Evolutionary conservation across 2,329 filamentous ascomycete species (phyloP), one percentile per base, ranked within the genome.

Genomic region (Albophoma yamanashiensis): DNA sequence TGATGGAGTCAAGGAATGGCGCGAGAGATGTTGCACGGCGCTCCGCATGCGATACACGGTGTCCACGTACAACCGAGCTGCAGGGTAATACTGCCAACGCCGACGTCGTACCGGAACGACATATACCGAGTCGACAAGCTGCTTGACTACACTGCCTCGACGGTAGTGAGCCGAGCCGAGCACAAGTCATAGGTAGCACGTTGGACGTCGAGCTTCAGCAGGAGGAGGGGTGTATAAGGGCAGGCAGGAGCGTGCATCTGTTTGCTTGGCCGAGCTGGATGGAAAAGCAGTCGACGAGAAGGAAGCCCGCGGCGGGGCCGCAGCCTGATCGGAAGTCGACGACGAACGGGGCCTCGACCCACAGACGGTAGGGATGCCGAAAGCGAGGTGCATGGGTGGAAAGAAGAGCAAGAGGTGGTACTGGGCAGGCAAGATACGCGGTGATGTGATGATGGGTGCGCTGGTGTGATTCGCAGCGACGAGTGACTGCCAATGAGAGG

Each of bases 61-160:
- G 67, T 62, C 64, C 62, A 61, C 64, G 69, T 70, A 64, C 61
- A 57, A 71, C 67, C 67, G 67, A 63, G 34, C 62, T 65, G 68
- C 59, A 59, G 58, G 57, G 76, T 78, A 67, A 73, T 73, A 79
- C 77, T 75, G 76, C 75, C 74, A 78, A 70, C 73, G 68, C 70
- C 70, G 68, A 68, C 65, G 78, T 80, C 64, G 69, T 69, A 80
- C 78, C 74, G 67, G 39, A 43, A 55, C 58, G 57, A 57, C 60
- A 61, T 58, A 60, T 59, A 59, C 61, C 47, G 53, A 60, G 31
- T 62, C 56, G 60, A 63, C 57, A 60, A 60, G 61, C 62, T 60
- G 57, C 45, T 56, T 45, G 43, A 59, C 59, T 55, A 58, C 57
- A 57, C 56, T 42, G 59, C 59, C 47, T 56, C 59, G 56, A 50